A percentile compares a stretch with the other conserved stretches of the same genome.
These are phyloP conservation scores for Musa itinerans DNA, from an alignment of 176 grass and related monocot species.

Conservation along the genomic window DNA sequence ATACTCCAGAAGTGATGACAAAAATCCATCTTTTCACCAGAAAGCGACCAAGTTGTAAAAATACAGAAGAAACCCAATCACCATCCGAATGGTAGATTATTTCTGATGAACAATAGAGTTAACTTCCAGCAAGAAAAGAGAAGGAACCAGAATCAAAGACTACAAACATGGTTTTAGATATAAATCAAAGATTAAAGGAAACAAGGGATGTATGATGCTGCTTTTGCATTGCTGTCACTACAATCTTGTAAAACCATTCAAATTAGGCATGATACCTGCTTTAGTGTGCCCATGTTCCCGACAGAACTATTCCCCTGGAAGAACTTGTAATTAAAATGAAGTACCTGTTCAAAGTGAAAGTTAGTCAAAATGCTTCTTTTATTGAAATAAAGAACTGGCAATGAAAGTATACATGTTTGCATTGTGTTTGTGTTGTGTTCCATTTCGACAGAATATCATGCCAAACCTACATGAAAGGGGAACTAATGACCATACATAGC, in stretches of 20 bases:
- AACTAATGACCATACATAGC: neutral
- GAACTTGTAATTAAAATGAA: slow-evolving; percentile 73
- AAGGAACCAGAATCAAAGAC: neutral
- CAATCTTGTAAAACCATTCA: slow-evolving; percentile 6
- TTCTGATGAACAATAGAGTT: neutral
- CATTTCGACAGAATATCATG: neutral
- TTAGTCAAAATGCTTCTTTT: neutral
- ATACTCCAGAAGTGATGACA: neutral
- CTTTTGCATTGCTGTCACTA: neutral
- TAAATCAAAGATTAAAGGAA: too few relatives aligned
- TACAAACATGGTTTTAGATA: neutral
- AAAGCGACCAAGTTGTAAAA: slow-evolving; percentile 8
- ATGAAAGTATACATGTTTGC: neutral
- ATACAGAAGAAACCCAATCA: slow-evolving; percentile 8
- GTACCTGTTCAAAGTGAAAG: slow-evolving; percentile 37
- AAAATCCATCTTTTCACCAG: neutral
- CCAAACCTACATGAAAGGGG: slow-evolving; percentile 9
- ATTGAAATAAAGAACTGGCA: neutral
- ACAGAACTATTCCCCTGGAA: slow-evolving; percentile 36
- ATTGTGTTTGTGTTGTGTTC: neutral
- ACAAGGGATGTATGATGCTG: neutral
- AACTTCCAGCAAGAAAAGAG: neutral
- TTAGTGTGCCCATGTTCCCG: slow-evolving; percentile 19
- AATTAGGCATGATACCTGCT: slow-evolving; percentile 42
- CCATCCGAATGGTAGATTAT: neutral